Conservation (phyloP, 164 flowering plant genomes). For the Tetracentron sinense region DNA sequence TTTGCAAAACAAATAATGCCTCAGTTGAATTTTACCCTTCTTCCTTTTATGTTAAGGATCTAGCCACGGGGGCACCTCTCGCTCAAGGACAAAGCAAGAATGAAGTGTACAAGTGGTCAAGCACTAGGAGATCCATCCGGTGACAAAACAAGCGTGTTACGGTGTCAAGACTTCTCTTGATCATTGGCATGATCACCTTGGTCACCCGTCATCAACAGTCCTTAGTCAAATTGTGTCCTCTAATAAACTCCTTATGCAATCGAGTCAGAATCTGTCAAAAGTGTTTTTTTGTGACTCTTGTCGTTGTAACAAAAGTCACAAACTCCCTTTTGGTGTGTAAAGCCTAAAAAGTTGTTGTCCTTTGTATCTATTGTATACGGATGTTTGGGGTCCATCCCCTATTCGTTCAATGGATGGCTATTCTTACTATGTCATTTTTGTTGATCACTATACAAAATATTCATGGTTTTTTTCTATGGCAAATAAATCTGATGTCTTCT, state of each 20-base stretch:
- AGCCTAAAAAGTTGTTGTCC: no score
- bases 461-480: not conserved
- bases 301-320: no score
- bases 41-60: slow-evolving; percentile 19
- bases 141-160: not conserved
- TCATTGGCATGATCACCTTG: slow-evolving; percentile 2
- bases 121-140: not conserved
- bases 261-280: no score
- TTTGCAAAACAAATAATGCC: slow-evolving; percentile 1
- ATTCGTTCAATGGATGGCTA: no score
- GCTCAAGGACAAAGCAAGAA: slow-evolving; percentile 9
- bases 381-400: no score
- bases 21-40: slow-evolving; percentile 15
- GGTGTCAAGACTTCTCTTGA: slow-evolving; percentile 3
- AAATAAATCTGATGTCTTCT: slow-evolving; percentile 6
- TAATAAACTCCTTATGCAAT: no score
- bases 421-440: no score
- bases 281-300: no score
- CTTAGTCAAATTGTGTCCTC: no score
- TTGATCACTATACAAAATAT: no score
- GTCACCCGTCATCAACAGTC: not conserved
- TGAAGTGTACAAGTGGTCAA: slow-evolving; percentile 14
- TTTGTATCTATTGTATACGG: no score
- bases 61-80: slow-evolving; percentile 1
- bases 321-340: no score